phyloP scores from a whole-genome alignment of 1,139 yeast species.

The Yamadazyma friedrichii region DNA sequence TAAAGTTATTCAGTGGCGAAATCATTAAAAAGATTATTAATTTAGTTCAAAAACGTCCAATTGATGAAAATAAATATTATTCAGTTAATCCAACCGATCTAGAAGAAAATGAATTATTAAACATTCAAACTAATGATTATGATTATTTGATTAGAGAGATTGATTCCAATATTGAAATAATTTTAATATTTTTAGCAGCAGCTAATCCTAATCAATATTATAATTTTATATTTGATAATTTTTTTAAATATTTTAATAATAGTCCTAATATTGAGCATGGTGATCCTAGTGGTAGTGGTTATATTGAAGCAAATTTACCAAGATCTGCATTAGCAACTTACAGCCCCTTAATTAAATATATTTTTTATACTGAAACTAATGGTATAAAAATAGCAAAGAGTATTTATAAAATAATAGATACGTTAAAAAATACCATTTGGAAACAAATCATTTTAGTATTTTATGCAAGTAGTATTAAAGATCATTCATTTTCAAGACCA shows the following conservation, averaged over 20 bases:
- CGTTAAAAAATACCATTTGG: constrained; percentile 52
- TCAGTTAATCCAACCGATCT: constrained; percentile 1
- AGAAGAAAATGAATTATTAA: not conserved
- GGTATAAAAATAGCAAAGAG: constrained; percentile 39
- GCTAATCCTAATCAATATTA: constrained; percentile 54
- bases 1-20: constrained; percentile 22
- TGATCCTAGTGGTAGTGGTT: constrained; percentile 23
- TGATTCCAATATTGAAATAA: constrained; percentile 15
- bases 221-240: constrained; percentile 34
- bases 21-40: constrained; percentile 21
- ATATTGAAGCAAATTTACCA: constrained; percentile 46
- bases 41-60: constrained; percentile 20
- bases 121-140: not conserved
- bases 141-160: constrained; percentile 11
- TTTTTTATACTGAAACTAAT: constrained; percentile 43
- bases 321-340: constrained; percentile 39
- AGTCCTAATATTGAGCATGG: constrained; percentile 30
- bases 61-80: constrained; percentile 14
- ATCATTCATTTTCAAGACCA: constrained; percentile 61
- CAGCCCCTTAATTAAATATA: constrained; percentile 50
- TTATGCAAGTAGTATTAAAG: constrained; percentile 47
- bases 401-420: constrained; percentile 36
- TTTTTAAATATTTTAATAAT: constrained; percentile 33
- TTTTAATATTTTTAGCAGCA: constrained; percentile 50
- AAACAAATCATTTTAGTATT: constrained; percentile 52